Conservation (phyloP, 805 yeast genomes). For the Saccharomycopsis fodiens region DNA sequence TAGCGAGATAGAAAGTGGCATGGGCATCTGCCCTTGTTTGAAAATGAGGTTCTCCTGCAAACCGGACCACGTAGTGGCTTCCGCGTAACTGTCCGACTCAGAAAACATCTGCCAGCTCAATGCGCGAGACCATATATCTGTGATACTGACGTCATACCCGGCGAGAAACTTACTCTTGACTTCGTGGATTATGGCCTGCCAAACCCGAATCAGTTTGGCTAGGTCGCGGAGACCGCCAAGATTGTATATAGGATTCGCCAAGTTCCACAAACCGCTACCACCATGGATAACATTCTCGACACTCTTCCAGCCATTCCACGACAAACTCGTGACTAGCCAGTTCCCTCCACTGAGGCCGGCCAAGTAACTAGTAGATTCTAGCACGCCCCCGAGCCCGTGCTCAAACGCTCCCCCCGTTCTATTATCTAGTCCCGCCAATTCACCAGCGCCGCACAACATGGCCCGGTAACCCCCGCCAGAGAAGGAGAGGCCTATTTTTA, state of each 20-base stretch:
- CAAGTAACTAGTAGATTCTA: slow-evolving; percentile 62
- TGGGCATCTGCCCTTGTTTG: slow-evolving; percentile 56
- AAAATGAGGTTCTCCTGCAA: slow-evolving; percentile 55
- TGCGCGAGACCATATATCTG: slow-evolving; percentile 76
- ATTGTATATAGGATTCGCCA: slow-evolving; percentile 48
- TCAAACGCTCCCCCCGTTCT: slow-evolving; percentile 49
- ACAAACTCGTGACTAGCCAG: slow-evolving; percentile 67
- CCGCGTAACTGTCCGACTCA: slow-evolving; percentile 54
- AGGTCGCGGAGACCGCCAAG: slow-evolving; percentile 59
- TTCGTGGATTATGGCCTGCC: slow-evolving; percentile 45
- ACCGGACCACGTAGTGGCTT: slow-evolving; percentile 49
- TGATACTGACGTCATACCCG: slow-evolving; percentile 55
- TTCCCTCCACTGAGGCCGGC: slow-evolving; percentile 79
- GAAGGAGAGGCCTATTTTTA: slow-evolving; percentile 51
- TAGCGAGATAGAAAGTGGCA: slow-evolving; percentile 56
- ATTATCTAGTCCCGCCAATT: slow-evolving; percentile 68
- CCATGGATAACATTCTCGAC: slow-evolving; percentile 50
- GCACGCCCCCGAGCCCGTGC: slow-evolving; percentile 61
- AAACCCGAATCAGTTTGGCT: slow-evolving; percentile 43
- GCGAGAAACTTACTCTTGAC: slow-evolving; percentile 45
- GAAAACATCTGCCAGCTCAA: slow-evolving; percentile 65
- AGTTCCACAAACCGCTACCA: slow-evolving; percentile 53
- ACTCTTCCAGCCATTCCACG: slow-evolving; percentile 62
- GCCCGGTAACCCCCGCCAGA: slow-evolving; percentile 91
- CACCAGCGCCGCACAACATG: slow-evolving; percentile 79